phyloP scores from a whole-genome alignment of 1,284 basidiomycete genomes.

The Ceratobasidium sp. region DNA sequence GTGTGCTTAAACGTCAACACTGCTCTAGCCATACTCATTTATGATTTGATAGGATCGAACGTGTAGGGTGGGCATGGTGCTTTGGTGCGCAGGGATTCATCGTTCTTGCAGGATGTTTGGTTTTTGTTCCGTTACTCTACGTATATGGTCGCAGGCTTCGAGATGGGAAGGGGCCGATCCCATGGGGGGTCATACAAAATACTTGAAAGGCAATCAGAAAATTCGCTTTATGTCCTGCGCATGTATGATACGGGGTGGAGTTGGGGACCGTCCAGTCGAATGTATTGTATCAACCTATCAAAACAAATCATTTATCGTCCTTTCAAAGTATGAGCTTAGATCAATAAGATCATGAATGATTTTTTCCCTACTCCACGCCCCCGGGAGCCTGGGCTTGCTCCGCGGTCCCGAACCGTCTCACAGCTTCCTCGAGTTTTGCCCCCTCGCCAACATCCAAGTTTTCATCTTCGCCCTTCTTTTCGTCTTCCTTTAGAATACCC shows the following conservation, averaged over 20 bases:
- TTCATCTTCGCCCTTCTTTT: slow-evolving; percentile 53
- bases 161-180: slow-evolving; percentile 44
- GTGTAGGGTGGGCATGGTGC: slow-evolving; percentile 49
- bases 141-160: slow-evolving; percentile 43
- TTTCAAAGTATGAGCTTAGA: not conserved
- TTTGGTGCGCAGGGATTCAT: slow-evolving; percentile 49
- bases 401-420: slow-evolving; percentile 59
- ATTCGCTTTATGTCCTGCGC: not conserved
- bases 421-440: slow-evolving; percentile 68
- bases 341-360: not conserved
- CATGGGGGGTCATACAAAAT: slow-evolving; percentile 34
- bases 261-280: not conserved
- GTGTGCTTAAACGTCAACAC: not conserved
- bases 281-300: slow-evolving; percentile 26
- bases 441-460: slow-evolving; percentile 64
- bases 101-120: slow-evolving; percentile 45
- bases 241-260: slow-evolving; percentile 20
- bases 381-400: not conserved
- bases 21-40: not conserved
- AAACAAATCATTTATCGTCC: not conserved
- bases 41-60: slow-evolving; percentile 35
- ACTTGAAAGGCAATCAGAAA: not conserved
- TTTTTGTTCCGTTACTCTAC: slow-evolving; percentile 46
- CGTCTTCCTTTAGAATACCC: slow-evolving; percentile 29
- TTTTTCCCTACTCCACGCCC: not conserved